These are phyloP conservation scores for Pyrenopolyporus hunteri DNA, from an alignment of 495 filamentous ascomycete species.

Conservation along the genomic window DNA sequence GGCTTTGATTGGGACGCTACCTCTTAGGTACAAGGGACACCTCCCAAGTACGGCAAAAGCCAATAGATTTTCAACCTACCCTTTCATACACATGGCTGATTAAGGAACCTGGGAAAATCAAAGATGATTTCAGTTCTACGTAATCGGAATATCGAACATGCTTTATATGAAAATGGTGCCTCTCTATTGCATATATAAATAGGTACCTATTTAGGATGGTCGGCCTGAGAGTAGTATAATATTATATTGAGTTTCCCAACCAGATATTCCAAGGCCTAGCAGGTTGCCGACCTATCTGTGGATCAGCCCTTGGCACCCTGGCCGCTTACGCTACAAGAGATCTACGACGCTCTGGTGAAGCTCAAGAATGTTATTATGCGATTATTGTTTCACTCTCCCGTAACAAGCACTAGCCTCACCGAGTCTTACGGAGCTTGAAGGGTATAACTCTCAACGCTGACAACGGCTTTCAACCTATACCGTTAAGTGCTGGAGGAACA, in stretches of 20 bases:
- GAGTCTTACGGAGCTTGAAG: background rate
- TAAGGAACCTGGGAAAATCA: background rate
- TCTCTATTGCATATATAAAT: background rate
- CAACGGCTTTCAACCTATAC: background rate
- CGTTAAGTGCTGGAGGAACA: background rate
- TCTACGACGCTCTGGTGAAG: background rate
- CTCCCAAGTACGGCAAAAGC: background rate
- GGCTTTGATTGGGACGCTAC: background rate
- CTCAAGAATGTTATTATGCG: background rate
- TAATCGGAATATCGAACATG: background rate
- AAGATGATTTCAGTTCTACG: background rate
- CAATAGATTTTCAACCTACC: background rate
- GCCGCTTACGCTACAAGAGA: background rate
- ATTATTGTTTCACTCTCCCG: background rate
- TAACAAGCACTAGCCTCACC: too few relatives aligned
- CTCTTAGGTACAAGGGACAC: background rate
- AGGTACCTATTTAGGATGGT: background rate
- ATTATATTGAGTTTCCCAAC: background rate
- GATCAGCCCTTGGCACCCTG: conserved; percentile 1
- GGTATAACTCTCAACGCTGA: background rate
- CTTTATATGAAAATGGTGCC: too few relatives aligned
- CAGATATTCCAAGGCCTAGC: background rate
- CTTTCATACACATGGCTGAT: background rate
- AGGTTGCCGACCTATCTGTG: background rate
- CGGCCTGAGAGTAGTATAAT: background rate